Percentiles rank a stretch among this genome's conserved stretches.
Evolutionary conservation across 768 basidiomycete species (phyloP).

Genomic region (Gautieria morchelliformis): DNA sequence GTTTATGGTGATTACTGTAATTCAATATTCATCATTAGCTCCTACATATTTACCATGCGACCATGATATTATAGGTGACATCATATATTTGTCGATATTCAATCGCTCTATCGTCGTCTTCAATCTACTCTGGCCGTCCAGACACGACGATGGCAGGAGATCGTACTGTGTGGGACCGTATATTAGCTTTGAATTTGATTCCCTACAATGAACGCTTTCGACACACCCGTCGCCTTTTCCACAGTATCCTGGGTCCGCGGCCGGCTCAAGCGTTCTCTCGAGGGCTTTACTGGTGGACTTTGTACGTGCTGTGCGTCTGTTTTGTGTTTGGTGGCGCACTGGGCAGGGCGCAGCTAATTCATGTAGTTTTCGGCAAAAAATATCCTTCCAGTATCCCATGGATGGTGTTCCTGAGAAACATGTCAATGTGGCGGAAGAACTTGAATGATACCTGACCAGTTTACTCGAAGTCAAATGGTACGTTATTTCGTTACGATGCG

Average conservation of each 20-base stretch:
- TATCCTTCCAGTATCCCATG: slow-evolving; percentile 18
- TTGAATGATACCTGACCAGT: slow-evolving; percentile 14
- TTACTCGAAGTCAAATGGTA: slow-evolving; percentile 9
- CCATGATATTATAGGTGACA: slow-evolving; percentile 15
- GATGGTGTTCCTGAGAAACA: slow-evolving; percentile 16
- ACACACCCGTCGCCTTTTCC: too few species aligned
- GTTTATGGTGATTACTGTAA: slow-evolving; percentile 13
- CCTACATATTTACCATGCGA: not conserved
- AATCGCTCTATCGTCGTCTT: slow-evolving; percentile 37
- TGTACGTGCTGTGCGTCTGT: too few species aligned
- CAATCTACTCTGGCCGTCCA: slow-evolving; percentile 4
- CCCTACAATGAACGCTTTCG: too few species aligned
- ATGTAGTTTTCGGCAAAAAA: slow-evolving; percentile 7
- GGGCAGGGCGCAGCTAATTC: too few species aligned
- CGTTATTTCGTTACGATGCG: not conserved
- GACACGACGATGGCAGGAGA: slow-evolving; percentile 8
- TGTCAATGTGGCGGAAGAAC: slow-evolving; percentile 10
- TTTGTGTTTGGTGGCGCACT: too few species aligned
- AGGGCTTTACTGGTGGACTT: too few species aligned
- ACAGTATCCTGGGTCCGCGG: too few species aligned
- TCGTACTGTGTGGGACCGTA: not conserved
- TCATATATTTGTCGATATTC: slow-evolving; percentile 34
- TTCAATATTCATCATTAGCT: too few species aligned
- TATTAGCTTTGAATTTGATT: not conserved
- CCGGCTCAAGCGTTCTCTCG: too few species aligned